Evolutionary conservation across 768 basidiomycete genomes (phyloP).

Genomic region (Pleurotus citrinopileatus): DNA sequence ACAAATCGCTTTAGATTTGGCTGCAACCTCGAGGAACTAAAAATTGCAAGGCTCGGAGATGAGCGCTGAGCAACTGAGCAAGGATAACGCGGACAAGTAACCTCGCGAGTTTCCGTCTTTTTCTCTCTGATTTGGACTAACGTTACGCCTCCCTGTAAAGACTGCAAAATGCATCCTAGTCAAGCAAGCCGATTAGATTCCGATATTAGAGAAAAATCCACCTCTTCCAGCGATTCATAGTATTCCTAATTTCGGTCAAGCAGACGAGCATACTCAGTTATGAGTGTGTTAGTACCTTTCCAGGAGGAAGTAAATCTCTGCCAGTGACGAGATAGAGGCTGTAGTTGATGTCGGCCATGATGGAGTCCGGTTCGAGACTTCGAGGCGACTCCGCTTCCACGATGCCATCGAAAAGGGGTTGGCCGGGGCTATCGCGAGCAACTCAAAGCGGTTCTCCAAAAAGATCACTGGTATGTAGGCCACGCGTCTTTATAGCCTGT

Average conservation of each 20-base stretch:
- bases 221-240: slow-evolving; percentile 72
- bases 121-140: slow-evolving; percentile 92
- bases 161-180: slow-evolving; percentile 34
- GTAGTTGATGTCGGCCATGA: slow-evolving; percentile 42
- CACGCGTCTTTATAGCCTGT: too few species aligned
- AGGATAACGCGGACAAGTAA: too few species aligned
- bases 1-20: slow-evolving; percentile 66
- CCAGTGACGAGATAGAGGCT: slow-evolving; percentile 89
- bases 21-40: slow-evolving; percentile 78
- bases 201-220: slow-evolving; percentile 22
- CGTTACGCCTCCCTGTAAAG: slow-evolving; percentile 84
- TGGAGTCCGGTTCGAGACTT: too few species aligned
- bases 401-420: too few species aligned
- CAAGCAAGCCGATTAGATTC: background rate
- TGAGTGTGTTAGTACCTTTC: slow-evolving; percentile 49
- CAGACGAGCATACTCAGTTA: background rate
- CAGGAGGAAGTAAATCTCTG: slow-evolving; percentile 68
- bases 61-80: background rate
- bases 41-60: too few species aligned
- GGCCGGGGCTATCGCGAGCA: too few species aligned
- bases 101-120: slow-evolving; percentile 74
- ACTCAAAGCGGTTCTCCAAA: too few species aligned
- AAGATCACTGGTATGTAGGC: too few species aligned
- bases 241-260: slow-evolving; percentile 49
- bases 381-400: too few species aligned